phyloP scores from a whole-genome alignment of 345 rosid genomes.

The Linum tenue region DNA sequence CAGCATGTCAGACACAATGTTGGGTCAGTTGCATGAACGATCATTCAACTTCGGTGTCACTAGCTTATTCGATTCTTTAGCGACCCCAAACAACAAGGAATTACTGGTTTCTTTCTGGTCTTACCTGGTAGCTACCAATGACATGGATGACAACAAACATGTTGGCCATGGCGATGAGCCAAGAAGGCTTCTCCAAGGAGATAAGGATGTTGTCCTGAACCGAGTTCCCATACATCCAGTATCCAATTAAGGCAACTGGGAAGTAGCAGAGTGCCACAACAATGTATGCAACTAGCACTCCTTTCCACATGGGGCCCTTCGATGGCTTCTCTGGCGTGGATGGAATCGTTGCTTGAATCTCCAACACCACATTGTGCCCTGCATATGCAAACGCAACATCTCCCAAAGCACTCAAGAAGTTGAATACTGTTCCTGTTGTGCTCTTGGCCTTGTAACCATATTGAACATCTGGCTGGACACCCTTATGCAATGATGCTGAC shows the following conservation, averaged over 20 bases:
- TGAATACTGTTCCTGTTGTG: slow-evolving; percentile 13
- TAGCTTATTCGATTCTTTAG: too few relatives aligned
- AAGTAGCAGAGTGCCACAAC: slow-evolving; percentile 25
- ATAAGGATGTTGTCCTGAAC: slow-evolving; percentile 25
- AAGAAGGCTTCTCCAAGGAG: slow-evolving; percentile 15
- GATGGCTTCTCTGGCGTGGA: slow-evolving; percentile 26
- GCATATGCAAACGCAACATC: slow-evolving; percentile 28
- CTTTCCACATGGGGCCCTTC: slow-evolving; percentile 25
- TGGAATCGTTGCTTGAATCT: slow-evolving; percentile 28
- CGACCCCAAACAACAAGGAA: too few relatives aligned
- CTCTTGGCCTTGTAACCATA: slow-evolving; percentile 13
- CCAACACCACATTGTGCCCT: slow-evolving; percentile 27
- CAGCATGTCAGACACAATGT: too few relatives aligned
- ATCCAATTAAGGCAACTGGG: slow-evolving; percentile 23
- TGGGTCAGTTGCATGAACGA: too few relatives aligned
- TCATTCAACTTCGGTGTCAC: too few relatives aligned
- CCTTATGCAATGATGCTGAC: slow-evolving; percentile 20
- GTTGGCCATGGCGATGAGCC: slow-evolving; percentile 23
- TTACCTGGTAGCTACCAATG: slow-evolving; percentile 28
- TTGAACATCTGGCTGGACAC: slow-evolving; percentile 13
- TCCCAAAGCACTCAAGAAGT: slow-evolving; percentile 20
- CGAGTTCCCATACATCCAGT: slow-evolving; percentile 17
- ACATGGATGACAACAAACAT: slow-evolving; percentile 23
- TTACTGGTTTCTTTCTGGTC: too few relatives aligned
- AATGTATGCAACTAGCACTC: slow-evolving; percentile 20